Percentiles rank a stretch among this genome's conserved stretches.
These are phyloP conservation scores for Melampsora americana DNA, from an alignment of 1,284 basidiomycete genomes.

Conservation along the genomic window DNA sequence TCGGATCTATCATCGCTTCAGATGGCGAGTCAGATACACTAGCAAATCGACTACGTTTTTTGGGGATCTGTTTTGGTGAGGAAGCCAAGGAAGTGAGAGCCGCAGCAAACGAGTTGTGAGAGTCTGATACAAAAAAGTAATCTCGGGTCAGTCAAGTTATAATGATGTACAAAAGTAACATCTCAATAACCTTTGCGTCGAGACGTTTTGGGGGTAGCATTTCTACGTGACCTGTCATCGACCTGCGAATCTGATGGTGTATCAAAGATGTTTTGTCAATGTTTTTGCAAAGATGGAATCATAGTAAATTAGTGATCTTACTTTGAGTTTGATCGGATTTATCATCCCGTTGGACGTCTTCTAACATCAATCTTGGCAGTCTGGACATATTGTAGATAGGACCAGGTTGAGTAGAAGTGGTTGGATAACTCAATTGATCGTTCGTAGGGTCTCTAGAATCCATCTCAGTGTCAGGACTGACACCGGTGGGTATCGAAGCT, in stretches of 20 bases:
- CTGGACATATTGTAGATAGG: constrained; percentile 20
- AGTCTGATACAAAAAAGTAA: no score
- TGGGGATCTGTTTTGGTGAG: background rate
- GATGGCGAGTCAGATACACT: constrained; percentile 8
- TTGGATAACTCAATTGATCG: constrained; percentile 14
- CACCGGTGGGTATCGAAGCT: constrained; percentile 9
- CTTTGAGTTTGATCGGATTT: background rate
- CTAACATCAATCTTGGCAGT: constrained; percentile 32
- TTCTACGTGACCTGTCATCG: no score
- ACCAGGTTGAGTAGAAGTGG: constrained; percentile 13
- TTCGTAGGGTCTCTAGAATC: constrained; percentile 16
- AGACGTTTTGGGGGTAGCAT: no score
- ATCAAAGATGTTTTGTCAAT: no score
- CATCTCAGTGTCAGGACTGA: constrained; percentile 9
- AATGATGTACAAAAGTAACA: no score
- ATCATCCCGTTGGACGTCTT: constrained; percentile 10
- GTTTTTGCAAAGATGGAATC: no score
- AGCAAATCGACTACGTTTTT: background rate
- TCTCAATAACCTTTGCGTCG: no score
- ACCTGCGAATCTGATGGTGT: no score
- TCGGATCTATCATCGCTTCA: constrained; percentile 16
- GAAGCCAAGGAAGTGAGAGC: constrained; percentile 1
- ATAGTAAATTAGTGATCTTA: background rate
- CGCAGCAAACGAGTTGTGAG: no score
- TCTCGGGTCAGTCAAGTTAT: no score